Conservation (phyloP, 306 rosid species). For the Inga leiocalycina region DNA sequence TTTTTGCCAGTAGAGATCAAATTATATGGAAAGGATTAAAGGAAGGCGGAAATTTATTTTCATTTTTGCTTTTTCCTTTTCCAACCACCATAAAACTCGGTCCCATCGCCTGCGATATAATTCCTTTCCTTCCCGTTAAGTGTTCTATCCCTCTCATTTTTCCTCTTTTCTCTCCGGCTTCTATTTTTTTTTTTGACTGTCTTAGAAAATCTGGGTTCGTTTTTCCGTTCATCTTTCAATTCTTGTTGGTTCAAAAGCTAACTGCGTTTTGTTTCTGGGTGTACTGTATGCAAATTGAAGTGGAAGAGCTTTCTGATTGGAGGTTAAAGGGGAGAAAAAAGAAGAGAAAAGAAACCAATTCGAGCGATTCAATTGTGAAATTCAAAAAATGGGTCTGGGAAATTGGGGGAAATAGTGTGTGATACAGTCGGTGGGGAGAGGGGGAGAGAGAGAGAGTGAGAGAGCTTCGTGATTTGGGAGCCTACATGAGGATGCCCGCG, state of each 20-base stretch:
- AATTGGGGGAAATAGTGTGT: constrained; percentile 8
- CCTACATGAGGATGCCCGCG: constrained; percentile 70
- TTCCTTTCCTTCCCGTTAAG: constrained; percentile 44
- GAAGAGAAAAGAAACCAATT: neutral
- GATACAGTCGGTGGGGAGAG: neutral
- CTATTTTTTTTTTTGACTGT: neutral
- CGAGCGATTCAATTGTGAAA: neutral
- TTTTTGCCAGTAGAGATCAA: neutral
- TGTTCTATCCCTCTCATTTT: constrained; percentile 42
- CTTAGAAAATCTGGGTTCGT: neutral
- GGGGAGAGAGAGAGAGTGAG: neutral
- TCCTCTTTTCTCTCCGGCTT: constrained; percentile 13
- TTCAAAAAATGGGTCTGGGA: neutral
- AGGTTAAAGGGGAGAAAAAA: neutral
- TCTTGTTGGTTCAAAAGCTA: constrained; percentile 16
- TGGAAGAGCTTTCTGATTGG: neutral
- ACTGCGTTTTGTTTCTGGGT: neutral
- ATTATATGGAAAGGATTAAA: neutral
- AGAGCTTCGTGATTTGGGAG: neutral
- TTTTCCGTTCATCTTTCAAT: neutral
- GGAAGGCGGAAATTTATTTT: neutral
- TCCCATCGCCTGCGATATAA: constrained; percentile 49
- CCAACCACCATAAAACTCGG: constrained; percentile 64
- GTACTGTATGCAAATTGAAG: neutral
- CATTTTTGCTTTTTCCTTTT: neutral